Percentiles rank a stretch among this genome's conserved stretches.
phyloP scores from a whole-genome alignment of 106 monocot species.

The Posidonia australis region DNA sequence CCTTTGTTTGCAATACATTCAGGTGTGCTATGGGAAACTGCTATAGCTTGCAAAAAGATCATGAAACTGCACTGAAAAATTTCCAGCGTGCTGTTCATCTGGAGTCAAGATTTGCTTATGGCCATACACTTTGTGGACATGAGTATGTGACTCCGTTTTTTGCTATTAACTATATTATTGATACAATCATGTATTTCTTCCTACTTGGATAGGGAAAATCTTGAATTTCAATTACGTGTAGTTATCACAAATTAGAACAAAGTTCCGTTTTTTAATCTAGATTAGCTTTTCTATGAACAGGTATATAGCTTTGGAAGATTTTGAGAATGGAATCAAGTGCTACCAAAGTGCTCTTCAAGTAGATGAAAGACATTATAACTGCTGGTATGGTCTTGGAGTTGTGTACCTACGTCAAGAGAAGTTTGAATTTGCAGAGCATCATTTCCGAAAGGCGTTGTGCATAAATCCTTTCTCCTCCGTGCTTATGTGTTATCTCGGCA shows the following conservation, averaged over 20 bases:
- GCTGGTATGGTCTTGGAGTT: constrained; percentile 96
- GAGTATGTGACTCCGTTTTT: constrained; percentile 36
- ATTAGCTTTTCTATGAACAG: constrained; percentile 26
- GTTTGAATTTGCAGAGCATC: constrained; percentile 93
- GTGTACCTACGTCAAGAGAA: constrained; percentile 94
- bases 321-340: constrained; percentile 88
- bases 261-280: neutral
- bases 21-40: constrained; percentile 99
- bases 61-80: constrained; percentile 90
- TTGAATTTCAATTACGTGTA: neutral
- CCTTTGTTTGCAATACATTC: constrained; percentile 1
- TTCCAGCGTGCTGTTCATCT: constrained; percentile 89
- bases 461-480: constrained; percentile 87
- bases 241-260: neutral
- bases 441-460: constrained; percentile 60
- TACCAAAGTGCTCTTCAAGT: constrained; percentile 79
- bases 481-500: constrained; percentile 94
- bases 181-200: neutral
- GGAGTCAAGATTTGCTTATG: constrained; percentile 83
- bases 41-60: constrained; percentile 93
- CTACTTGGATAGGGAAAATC: neutral
- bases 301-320: constrained; percentile 82
- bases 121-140: constrained; percentile 94
- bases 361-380: constrained; percentile 93
- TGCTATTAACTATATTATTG: neutral